These are phyloP conservation scores for Suillus bovinus DNA, from an alignment of 768 basidiomycete species.

Conservation along the genomic window DNA sequence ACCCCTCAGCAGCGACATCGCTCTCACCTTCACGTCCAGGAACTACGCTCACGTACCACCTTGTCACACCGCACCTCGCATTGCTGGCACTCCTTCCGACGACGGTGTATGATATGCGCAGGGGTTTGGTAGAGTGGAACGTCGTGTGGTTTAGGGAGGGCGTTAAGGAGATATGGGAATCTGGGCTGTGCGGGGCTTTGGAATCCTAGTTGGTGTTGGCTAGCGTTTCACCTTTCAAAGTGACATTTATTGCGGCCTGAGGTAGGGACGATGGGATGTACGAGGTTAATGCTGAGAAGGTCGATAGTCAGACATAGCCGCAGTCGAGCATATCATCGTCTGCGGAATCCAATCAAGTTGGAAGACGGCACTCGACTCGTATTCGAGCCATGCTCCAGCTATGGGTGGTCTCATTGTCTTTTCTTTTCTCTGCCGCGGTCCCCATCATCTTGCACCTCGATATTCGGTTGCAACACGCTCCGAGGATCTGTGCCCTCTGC, in stretches of 20 bases:
- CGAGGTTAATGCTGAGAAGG: no score
- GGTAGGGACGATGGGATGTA: no score
- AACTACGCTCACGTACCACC: conserved; percentile 83
- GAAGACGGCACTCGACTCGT: not conserved
- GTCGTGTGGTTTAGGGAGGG: conserved; percentile 85
- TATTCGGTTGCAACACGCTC: not conserved
- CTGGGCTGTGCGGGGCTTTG: conserved; percentile 47
- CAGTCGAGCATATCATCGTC: no score
- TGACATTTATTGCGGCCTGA: no score
- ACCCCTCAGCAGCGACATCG: conserved; percentile 40
- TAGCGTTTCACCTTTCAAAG: no score
- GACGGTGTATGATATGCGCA: conserved; percentile 65
- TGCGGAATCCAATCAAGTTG: no score
- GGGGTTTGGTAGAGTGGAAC: conserved; percentile 84
- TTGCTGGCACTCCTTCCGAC: conserved; percentile 75
- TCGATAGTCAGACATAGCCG: no score
- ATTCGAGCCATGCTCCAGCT: not conserved
- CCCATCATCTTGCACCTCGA: not conserved
- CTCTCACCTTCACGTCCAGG: conserved; percentile 58
- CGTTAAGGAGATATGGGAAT: conserved; percentile 74
- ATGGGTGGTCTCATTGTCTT: not conserved
- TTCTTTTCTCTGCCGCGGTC: not conserved
- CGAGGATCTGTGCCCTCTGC: not conserved
- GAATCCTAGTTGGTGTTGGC: no score
- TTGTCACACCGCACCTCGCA: conserved; percentile 71